Evolutionary conservation across 306 rosid genomes (phyloP), one percentile per base, ranked within the genome.

Genomic region (Nissolia schottii): DNA sequence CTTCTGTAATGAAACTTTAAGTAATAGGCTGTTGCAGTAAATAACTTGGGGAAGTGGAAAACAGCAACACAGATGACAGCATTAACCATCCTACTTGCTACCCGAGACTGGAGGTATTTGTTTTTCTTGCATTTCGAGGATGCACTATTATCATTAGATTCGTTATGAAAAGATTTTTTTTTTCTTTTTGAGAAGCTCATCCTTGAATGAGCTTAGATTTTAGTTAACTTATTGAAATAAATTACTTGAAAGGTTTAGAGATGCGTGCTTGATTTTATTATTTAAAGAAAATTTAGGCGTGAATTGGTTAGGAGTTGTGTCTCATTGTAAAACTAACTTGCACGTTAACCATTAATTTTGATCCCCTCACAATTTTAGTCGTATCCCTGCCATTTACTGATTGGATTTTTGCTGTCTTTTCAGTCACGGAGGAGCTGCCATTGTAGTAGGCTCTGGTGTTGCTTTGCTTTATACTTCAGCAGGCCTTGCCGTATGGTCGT

Each of bases 41-140:
- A 92, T 89, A 89, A 87, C 87, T 88, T 92, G 97, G 99, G 97
- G 25, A 95, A 95, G 92, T 95, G 96, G 97, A 95, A 95, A 88
- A 95, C 99, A 56, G 97, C 99, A 48, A 74, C 99, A 20, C 97
- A 95, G 83, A 95, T 95, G 99, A 81, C 85, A 10, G 96, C 99
- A 0, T 67, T 92, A 72, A 90, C 97, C 54, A 79, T 87, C 84
- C 99, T 95, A 67, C 88, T 95, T 15, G 97, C 96, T 0, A 84
- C 92, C 80, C 90, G 97, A 67, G 97, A 89, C 85, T 79, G 83
- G 87, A 91, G 99, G 99, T 95, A 43, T 40, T 23, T 6, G 3
- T 61, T 12, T 6, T 35, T 74, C 74, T 48, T 50, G 4, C 10
- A 10, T 35, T 64, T 51, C 51, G 54, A 55, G 64, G 60, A 59